These are phyloP conservation scores for Dentipellis sp. DNA, from an alignment of 768 basidiomycete species.

Conservation along the genomic window DNA sequence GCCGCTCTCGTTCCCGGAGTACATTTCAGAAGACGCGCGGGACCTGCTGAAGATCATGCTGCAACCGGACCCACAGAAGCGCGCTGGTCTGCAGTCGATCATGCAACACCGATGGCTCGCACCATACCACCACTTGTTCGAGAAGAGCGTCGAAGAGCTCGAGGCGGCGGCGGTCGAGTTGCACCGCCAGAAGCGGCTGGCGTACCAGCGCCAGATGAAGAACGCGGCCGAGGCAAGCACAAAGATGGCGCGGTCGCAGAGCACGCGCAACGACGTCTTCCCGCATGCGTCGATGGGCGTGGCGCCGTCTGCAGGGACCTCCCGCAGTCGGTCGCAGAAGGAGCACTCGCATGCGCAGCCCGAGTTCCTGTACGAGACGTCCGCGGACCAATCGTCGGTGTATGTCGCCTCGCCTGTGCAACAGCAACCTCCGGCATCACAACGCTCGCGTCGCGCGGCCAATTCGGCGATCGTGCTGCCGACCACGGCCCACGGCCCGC, in stretches of 20 bases:
- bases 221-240: slow-evolving; percentile 26
- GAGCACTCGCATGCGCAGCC: slow-evolving; percentile 39
- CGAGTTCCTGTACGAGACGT: slow-evolving; percentile 70
- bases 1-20: slow-evolving; percentile 93
- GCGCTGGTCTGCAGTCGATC: slow-evolving; percentile 67
- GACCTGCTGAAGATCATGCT: slow-evolving; percentile 88
- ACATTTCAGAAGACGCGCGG: slow-evolving; percentile 76
- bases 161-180: slow-evolving; percentile 76
- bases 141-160: slow-evolving; percentile 64
- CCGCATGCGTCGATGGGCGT: slow-evolving; percentile 22
- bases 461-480: slow-evolving; percentile 36
- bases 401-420: slow-evolving; percentile 17
- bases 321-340: slow-evolving; percentile 36
- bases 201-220: slow-evolving; percentile 76
- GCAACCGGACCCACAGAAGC: slow-evolving; percentile 79
- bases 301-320: slow-evolving; percentile 15
- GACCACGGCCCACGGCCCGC: slow-evolving; percentile 26
- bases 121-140: slow-evolving; percentile 55
- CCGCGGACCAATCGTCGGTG: slow-evolving; percentile 43
- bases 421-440: slow-evolving; percentile 19
- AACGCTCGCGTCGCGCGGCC: slow-evolving; percentile 30
- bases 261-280: slow-evolving; percentile 43
- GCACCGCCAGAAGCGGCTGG: slow-evolving; percentile 74
- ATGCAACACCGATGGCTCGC: slow-evolving; percentile 87
- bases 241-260: slow-evolving; percentile 39